Evolutionary conservation across 139 green algal species (phyloP).

Genomic region (Penium margaritaceum): DNA sequence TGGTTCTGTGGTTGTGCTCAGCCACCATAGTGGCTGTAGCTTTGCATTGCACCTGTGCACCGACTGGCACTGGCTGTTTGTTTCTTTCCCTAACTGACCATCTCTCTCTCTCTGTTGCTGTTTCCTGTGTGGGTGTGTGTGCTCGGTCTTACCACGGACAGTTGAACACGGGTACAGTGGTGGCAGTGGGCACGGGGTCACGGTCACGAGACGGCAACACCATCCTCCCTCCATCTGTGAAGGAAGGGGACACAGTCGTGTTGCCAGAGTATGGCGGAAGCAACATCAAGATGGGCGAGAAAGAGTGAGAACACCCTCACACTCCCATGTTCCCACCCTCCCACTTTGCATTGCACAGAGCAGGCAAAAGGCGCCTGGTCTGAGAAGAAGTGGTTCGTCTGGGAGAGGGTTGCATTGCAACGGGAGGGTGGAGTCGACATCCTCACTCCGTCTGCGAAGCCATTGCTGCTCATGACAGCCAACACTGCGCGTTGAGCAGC

Average conservation of each 20-base stretch:
- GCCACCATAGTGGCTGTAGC: no score
- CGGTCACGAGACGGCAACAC: conserved; percentile 64
- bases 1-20: no score
- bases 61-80: no score
- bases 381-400: no score
- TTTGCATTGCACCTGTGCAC: no score
- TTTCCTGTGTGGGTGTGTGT: no score
- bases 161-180: conserved; percentile 82
- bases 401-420: background rate
- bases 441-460: background rate
- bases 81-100: no score
- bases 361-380: background rate
- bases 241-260: conserved; percentile 88
- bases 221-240: conserved; percentile 57
- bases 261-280: conserved; percentile 91
- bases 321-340: background rate
- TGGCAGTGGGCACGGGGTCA: conserved; percentile 82
- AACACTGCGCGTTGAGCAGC: background rate
- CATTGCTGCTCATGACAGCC: background rate
- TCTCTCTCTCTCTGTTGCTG: no score
- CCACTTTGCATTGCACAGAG: background rate
- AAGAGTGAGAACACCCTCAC: conserved; percentile 70
- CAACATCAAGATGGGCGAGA: conserved; percentile 81
- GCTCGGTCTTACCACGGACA: no score
- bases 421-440: background rate